Conservation (phyloP, 176 grass and related monocot species). For the Poa annua region DNA sequence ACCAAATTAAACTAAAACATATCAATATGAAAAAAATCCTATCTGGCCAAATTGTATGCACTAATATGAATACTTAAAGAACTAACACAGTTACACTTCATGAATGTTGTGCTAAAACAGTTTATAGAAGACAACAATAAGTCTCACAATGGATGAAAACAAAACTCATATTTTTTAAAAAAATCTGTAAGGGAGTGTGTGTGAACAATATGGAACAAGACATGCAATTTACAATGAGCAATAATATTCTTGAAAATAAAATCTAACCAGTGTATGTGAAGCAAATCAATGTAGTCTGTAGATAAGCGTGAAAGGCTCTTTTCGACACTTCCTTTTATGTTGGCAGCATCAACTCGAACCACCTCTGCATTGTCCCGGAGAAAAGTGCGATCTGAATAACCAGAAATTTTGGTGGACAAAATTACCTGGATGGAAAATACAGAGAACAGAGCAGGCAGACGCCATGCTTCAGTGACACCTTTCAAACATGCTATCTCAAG, state of each 20-base stretch:
- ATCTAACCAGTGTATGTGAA: slow-evolving; percentile 94
- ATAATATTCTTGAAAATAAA: not conserved
- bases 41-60: not conserved
- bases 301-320: slow-evolving; percentile 88
- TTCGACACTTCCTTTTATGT: slow-evolving; percentile 88
- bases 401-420: slow-evolving; percentile 88
- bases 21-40: not conserved
- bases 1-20: not conserved
- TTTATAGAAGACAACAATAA: not conserved
- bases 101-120: not conserved
- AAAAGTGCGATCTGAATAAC: slow-evolving; percentile 70
- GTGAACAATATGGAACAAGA: not conserved
- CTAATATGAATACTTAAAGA: not conserved
- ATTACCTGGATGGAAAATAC: slow-evolving; percentile 57
- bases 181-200: not conserved
- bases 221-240: not conserved
- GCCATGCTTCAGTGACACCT: slow-evolving; percentile 1
- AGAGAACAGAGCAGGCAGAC: slow-evolving; percentile 20
- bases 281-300: slow-evolving; percentile 94
- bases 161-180: not conserved
- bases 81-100: not conserved
- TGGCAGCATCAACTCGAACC: slow-evolving; percentile 71
- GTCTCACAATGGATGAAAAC: not conserved
- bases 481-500: slow-evolving; percentile 11
- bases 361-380: slow-evolving; percentile 62